Evolutionary conservation across 1,139 yeast genomes (phyloP), one percentile per base, ranked within the genome.

Genomic region (Meyerozyma carpophila): DNA sequence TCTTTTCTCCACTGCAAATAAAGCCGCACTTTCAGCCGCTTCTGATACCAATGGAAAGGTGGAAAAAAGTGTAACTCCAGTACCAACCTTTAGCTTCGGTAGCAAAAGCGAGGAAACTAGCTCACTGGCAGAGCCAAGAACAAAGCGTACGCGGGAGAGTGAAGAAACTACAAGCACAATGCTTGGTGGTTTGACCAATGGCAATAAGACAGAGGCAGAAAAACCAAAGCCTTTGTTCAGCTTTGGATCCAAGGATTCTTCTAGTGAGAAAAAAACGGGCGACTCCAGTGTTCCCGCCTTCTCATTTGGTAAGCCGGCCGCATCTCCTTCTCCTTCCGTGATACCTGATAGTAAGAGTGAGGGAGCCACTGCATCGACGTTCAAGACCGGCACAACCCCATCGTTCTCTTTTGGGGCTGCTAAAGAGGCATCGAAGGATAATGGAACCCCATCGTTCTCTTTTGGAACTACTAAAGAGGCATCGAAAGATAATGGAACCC

Each of bases 81-180:
- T 29, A 32, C 47, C 48, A 16, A 42, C 47, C 4, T 43, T 40
- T 25, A 25, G 25, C 29, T 46, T 46, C 36, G 48, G 24, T 21
- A 21, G 24, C 24, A 21, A 21, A 21, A 8, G 50, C 8, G 39
- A 34, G 5, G 36, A 20, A 36, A 43, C 21, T 6, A 29, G 41
- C 6, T 25, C 26, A 24, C 36, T 13, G 34, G 20, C 20, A 4
- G 34, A 31, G 16, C 34, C 34, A 13, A 31, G 34, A 13, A 31
- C n/a, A 9, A 20, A 24, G 27, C 7, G 29, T n/a, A 25, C 28
- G 8, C 18, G 18, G 16, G 39, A 18, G n/a, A 8, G 18, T 9
- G 29, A n/a, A n/a, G 34, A 31, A 13, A 27, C 29, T 11, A 27
- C 13, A n/a, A 27, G 6, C 13, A 27, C 29, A 4, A 11, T 9